These are phyloP conservation scores for Candida ponderosae DNA, from an alignment of 805 yeast species.

Conservation along the genomic window DNA sequence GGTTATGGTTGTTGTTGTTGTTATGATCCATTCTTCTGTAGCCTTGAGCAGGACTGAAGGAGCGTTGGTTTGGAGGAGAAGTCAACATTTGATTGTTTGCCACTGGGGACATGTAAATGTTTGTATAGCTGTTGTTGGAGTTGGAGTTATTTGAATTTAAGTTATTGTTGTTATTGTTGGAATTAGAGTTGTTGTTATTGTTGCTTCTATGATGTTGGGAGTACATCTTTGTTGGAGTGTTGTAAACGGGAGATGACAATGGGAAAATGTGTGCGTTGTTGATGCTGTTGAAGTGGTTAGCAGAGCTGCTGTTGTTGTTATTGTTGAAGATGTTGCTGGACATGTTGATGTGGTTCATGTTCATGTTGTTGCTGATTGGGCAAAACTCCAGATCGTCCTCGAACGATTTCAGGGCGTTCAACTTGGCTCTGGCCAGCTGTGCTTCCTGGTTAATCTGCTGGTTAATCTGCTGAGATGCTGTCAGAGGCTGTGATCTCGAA, in stretches of 20 bases:
- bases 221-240: background rate
- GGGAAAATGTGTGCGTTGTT: background rate
- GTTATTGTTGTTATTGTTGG: too few relatives aligned
- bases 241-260: background rate
- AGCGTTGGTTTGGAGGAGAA: too few relatives aligned
- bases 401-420: constrained; percentile 59
- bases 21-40: too few relatives aligned
- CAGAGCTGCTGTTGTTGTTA: background rate
- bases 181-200: background rate
- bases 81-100: too few relatives aligned
- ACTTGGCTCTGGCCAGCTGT: constrained; percentile 34
- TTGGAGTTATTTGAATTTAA: too few relatives aligned
- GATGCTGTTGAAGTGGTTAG: background rate
- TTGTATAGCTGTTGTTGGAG: too few relatives aligned
- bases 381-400: constrained; percentile 72
- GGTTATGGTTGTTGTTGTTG: background rate
- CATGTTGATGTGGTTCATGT: too few relatives aligned
- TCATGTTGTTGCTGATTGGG: constrained; percentile 26
- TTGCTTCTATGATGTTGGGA: too few relatives aligned
- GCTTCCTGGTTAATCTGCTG: constrained; percentile 7
- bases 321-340: background rate
- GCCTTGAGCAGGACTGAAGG: too few relatives aligned
- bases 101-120: too few relatives aligned
- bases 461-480: constrained; percentile 8
- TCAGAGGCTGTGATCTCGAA: constrained; percentile 7